Evolutionary conservation across 176 grass and related monocot species (phyloP), one percentile per base, ranked within the genome.

Genomic region (Zoysia japonica): DNA sequence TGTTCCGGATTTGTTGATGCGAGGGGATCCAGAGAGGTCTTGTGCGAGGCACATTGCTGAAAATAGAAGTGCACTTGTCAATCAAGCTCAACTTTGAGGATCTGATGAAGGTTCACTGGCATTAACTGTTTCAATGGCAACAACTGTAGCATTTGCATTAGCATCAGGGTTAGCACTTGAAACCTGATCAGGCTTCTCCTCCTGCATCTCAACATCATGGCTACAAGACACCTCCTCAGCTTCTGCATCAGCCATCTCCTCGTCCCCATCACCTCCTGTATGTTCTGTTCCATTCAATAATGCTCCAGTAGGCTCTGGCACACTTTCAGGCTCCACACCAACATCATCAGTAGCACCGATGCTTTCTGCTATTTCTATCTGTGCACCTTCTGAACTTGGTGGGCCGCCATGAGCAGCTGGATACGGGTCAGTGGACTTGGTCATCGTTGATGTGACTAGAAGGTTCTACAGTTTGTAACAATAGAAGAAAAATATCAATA

Each of bases 241-340:
- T 68, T 99, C 92, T 47, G 90, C 92, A 54, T 95, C 92, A 2
- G 86, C 77, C 96, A 95, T 99, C 79, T 99, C 92, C 82, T 89
- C 96, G 68, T 99, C 96, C 50, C 61, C 76, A 76, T 91, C 88
- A 66, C 81, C 84, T 35, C 39, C 67, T 51, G 68, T 50, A 70
- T 80, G 69, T 52, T 90, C 80, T 47, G 84, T 76, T 87, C 96
- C 96, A 78, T 89, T 99, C 57, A 81, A 51, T 47, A 87, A 78
- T 15, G 75, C 49, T 39, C 75, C 78, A 55, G 83, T 69, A 42
- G 87, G 67, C 19, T 82, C 81, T 8, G n/a, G 55, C 28, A 59
- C 35, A 42, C 43, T 80, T 53, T 79, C 82, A 51, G 74, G 71
- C 51, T 63, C 87, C 51, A 63, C 75, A 54, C 67, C 68, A 79